A percentile compares a stretch with the other conserved stretches of the same genome.
These are phyloP conservation scores for Calonectria pauciramosa DNA, from an alignment of 2,329 filamentous ascomycete genomes.

Conservation along the genomic window DNA sequence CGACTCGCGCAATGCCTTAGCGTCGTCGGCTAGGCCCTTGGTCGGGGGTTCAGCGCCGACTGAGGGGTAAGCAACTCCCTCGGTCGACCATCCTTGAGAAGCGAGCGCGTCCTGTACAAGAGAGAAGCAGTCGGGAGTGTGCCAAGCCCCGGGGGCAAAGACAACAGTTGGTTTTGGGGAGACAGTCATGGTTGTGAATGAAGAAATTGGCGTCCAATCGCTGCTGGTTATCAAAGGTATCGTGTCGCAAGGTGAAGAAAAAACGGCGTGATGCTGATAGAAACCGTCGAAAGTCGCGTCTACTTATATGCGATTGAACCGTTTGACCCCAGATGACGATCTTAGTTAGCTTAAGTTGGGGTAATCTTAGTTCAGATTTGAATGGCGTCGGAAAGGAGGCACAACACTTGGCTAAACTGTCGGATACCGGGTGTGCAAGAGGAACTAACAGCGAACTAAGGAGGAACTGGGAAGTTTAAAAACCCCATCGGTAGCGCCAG, in stretches of 20 bases:
- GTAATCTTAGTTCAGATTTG: background rate
- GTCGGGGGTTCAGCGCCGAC: conserved; percentile 48
- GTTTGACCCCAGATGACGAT: background rate
- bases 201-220: background rate
- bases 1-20: conserved; percentile 45
- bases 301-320: conserved; percentile 8
- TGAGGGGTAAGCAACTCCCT: conserved; percentile 48
- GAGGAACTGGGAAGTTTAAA: background rate
- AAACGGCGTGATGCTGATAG: background rate
- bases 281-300: background rate
- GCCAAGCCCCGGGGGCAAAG: conserved; percentile 57
- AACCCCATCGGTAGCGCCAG: background rate
- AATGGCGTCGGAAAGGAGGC: background rate
- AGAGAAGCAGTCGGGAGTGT: conserved; percentile 49
- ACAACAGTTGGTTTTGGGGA: conserved; percentile 47
- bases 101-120: conserved; percentile 47
- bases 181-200: conserved; percentile 6
- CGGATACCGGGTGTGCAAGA: conserved; percentile 7
- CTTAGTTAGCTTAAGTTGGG: background rate
- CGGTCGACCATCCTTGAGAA: conserved; percentile 48
- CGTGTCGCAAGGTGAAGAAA: background rate
- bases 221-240: background rate
- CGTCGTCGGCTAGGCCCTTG: conserved; percentile 48
- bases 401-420: background rate
- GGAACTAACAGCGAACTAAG: background rate